These are phyloP conservation scores for Macrotyloma uniflorum DNA, from an alignment of 306 rosid genomes.

Conservation along the genomic window DNA sequence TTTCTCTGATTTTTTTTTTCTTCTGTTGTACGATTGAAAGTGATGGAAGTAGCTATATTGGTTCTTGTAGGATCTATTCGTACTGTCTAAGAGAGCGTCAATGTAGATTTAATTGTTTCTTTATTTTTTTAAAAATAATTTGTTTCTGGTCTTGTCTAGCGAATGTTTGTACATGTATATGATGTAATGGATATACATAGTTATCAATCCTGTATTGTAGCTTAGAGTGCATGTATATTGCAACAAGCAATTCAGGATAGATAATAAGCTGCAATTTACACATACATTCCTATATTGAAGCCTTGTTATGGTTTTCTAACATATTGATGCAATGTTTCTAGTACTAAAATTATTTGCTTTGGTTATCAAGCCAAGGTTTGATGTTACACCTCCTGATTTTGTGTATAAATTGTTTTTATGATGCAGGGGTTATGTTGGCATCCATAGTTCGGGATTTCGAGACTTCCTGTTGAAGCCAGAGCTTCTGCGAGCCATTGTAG, in stretches of 20 bases:
- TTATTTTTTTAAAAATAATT: neutral
- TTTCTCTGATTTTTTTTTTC: neutral
- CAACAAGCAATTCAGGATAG: no score
- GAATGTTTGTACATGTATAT: no score
- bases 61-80: neutral
- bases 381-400: constrained; percentile 24
- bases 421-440: constrained; percentile 81
- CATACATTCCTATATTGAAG: no score
- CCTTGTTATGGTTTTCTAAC: neutral
- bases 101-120: neutral
- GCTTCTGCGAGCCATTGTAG: constrained; percentile 83
- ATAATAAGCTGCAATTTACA: no score
- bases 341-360: neutral
- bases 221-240: no score
- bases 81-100: neutral
- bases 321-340: neutral
- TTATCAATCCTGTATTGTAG: neutral
- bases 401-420: constrained; percentile 22
- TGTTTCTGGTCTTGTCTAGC: neutral
- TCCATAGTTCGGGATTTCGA: constrained; percentile 82
- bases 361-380: neutral
- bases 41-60: neutral
- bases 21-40: neutral
- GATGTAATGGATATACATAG: neutral
- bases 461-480: constrained; percentile 85